Percentiles rank a stretch among this genome's conserved stretches.
These are phyloP conservation scores for Lipomyces sp. DNA, from an alignment of 805 yeast species.

Conservation along the genomic window DNA sequence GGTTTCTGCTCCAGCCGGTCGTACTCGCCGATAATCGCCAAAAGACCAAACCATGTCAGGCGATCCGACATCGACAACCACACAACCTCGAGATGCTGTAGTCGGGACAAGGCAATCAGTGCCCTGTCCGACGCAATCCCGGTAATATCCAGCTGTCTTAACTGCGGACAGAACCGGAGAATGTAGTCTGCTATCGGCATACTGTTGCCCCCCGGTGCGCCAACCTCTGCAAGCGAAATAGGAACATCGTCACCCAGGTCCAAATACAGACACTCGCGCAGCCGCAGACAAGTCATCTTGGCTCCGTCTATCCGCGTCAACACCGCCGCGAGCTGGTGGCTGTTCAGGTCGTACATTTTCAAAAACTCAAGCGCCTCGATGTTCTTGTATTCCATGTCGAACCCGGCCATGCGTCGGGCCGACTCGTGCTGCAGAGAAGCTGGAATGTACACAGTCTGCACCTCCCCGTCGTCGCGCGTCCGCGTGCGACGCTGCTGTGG, in stretches of 20 bases:
- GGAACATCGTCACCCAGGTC: not conserved
- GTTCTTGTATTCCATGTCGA: constrained; percentile 6
- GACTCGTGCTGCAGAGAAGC: not conserved
- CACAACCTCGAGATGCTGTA: constrained; percentile 3
- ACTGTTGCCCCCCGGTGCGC: not conserved
- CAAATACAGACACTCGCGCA: constrained; percentile 1
- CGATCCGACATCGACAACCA: constrained; percentile 2
- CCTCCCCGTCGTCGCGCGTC: not conserved
- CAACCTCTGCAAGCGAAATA: not conserved
- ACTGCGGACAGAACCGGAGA: not conserved
- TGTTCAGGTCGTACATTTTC: constrained; percentile 2
- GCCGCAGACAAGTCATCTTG: not conserved
- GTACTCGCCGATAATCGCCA: constrained; percentile 10
- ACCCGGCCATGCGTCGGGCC: constrained; percentile 1
- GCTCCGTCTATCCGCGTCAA: not conserved
- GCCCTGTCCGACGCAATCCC: constrained; percentile 8
- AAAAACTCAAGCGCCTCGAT: constrained; percentile 4
- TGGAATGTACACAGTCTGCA: not conserved
- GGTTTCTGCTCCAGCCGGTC: constrained; percentile 2
- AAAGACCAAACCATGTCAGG: constrained; percentile 12
- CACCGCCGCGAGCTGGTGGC: constrained; percentile 2
- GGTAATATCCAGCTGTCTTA: constrained; percentile 4
- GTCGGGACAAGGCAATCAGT: constrained; percentile 2
- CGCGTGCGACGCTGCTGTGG: constrained; percentile 5
- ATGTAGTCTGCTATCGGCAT: not conserved